Percentiles rank a stretch among this genome's conserved stretches.
Conservation (phyloP, 352 stramenopile genomes). For the Globisporangium iwayamae region DNA sequence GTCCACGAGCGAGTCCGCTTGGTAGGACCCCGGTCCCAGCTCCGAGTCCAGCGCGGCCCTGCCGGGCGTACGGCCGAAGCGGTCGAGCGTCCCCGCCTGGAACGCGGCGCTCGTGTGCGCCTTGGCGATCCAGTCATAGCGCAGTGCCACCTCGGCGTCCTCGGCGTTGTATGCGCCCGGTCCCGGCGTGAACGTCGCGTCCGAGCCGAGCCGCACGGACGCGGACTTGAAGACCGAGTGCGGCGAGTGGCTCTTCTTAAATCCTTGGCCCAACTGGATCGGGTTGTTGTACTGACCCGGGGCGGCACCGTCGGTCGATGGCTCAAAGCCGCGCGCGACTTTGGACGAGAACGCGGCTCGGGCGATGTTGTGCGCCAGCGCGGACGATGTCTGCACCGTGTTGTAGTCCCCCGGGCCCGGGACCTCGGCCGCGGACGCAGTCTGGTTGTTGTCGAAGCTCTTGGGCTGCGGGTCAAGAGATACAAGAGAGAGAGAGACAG, state of each 20-base stretch:
- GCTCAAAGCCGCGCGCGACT: constrained; percentile 47
- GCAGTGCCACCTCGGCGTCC: constrained; percentile 55
- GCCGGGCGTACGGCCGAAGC: constrained; percentile 45
- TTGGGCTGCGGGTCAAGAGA: constrained; percentile 22
- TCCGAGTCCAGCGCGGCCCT: constrained; percentile 38
- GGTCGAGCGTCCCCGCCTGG: constrained; percentile 43
- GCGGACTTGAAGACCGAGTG: constrained; percentile 68
- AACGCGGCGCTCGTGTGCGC: constrained; percentile 66
- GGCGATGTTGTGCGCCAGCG: constrained; percentile 49
- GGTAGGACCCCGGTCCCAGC: constrained; percentile 62
- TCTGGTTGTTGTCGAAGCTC: constrained; percentile 29
- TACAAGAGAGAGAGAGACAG: neutral
- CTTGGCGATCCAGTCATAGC: constrained; percentile 61
- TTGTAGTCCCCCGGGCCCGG: constrained; percentile 62
- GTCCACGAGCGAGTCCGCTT: constrained; percentile 11
- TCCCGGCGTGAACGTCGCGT: constrained; percentile 34
- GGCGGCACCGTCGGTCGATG: constrained; percentile 39
- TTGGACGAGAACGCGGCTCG: constrained; percentile 66
- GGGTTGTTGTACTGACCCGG: constrained; percentile 73
- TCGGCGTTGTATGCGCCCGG: constrained; percentile 68
- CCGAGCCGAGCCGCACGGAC: constrained; percentile 44
- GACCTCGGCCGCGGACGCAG: constrained; percentile 8
- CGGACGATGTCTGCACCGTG: constrained; percentile 28
- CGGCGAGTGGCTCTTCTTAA: constrained; percentile 20
- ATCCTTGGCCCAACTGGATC: constrained; percentile 36